Percentiles rank a stretch among this genome's conserved stretches.
These are phyloP conservation scores for Tagetes erecta DNA, from an alignment of 129 eudicot genomes.

Conservation along the genomic window DNA sequence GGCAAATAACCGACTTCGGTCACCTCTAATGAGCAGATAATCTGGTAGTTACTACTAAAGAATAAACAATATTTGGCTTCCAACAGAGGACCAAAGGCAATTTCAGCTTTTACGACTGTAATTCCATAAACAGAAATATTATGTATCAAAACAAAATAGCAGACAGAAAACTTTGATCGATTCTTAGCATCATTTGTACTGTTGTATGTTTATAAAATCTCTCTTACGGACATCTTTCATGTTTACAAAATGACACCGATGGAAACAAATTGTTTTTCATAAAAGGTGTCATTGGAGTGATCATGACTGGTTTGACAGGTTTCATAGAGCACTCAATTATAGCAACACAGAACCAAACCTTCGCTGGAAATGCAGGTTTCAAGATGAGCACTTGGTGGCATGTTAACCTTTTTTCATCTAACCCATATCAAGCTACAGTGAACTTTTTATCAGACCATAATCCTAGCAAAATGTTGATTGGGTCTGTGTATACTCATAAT, in stretches of 20 bases:
- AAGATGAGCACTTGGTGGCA: no score
- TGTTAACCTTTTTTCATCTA: no score
- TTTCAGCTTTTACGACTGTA: neutral
- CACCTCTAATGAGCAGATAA: no score
- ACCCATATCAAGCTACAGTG: no score
- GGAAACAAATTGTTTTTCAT: slow-evolving; percentile 9
- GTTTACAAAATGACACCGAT: neutral
- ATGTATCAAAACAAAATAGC: neutral
- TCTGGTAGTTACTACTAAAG: no score
- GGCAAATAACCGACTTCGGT: no score
- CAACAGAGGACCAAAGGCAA: neutral
- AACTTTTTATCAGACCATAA: no score
- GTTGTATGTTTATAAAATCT: no score
- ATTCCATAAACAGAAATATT: neutral
- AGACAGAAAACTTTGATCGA: neutral
- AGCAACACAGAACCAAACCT: slow-evolving; percentile 72
- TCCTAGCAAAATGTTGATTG: no score
- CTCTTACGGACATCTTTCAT: neutral
- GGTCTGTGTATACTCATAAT: no score
- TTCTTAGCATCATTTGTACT: neutral
- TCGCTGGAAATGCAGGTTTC: slow-evolving; percentile 79
- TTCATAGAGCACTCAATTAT: slow-evolving; percentile 47
- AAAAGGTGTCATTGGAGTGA: slow-evolving; percentile 85
- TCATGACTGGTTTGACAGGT: slow-evolving; percentile 61
- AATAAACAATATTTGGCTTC: neutral